Base-by-base conservation (phyloP, 257 asterid genomes). In the Agastache rugosa region DNA sequence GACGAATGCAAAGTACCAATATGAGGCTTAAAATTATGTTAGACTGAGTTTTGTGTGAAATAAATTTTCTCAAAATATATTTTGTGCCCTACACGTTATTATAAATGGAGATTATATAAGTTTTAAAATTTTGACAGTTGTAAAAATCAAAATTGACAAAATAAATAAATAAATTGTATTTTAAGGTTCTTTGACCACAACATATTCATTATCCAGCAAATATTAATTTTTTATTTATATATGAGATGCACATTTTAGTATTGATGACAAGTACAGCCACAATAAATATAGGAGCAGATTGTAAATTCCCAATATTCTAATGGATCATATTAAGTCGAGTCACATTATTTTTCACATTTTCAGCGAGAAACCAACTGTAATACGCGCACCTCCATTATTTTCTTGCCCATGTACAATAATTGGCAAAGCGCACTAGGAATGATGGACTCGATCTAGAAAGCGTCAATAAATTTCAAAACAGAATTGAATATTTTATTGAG, bases 321-420 rank as follows among this genome's bases (percentile, higher is more conserved):
- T 64, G 17, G 55, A 20, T 64, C 29, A 12, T 10, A 45, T 44
- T 42, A 23, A 17, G 29, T 23, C 22, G 0, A n/a, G n/a, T 29
- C 61, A 16, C 75, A 22, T 56, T 22, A 56, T 39, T 15, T 54
- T 17, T 20, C 50, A 61, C 61, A 44, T 27, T 41, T 64, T 74
- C 29, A 53, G 67, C 42, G 8, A 11, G n/a, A 8, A 62, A 11
- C 51, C 63, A 67, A 55, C 41, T 12, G 51, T 67, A 44, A 15
- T 48, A 44, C 56, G 31, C 35, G 47, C 39, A 39, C 3, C 50
- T 17, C 31, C 7, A 54, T 37, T 34, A 44, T 39, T 11, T 16
- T 27, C 19, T 22, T 11, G 1, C 31, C 60, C 60, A 20, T 20
- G 27, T 11, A 20, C 29, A 9, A 53, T 53, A 53, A 20, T 9